These are phyloP conservation scores for Rhododendron kiyosumense DNA, from an alignment of 148 eudicot genomes.

Conservation along the genomic window DNA sequence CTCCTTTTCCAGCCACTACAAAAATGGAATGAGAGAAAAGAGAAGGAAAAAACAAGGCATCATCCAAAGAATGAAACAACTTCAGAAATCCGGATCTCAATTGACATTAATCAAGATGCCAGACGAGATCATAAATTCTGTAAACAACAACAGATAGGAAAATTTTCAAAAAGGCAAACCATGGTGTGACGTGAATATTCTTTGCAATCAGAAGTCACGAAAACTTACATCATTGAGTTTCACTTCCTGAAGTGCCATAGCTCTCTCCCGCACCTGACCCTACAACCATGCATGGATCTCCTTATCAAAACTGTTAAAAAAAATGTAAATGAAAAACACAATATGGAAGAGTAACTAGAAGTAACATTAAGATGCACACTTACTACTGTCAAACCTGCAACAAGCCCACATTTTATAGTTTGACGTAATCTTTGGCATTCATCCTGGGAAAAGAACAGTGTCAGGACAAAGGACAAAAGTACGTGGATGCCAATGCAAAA, in stretches of 20 bases:
- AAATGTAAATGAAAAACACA: background rate
- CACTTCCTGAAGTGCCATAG: conserved; percentile 63
- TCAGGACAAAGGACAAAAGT: conserved; percentile 12
- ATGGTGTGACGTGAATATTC: background rate
- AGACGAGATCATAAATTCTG: background rate
- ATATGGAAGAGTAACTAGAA: background rate
- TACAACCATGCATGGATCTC: conserved; percentile 23
- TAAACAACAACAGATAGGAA: background rate
- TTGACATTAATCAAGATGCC: background rate
- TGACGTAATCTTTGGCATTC: conserved; percentile 86
- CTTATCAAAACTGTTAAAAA: background rate
- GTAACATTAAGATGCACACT: conserved; percentile 18
- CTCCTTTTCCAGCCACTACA: conserved; percentile 74
- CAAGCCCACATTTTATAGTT: conserved; percentile 85
- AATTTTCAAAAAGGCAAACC: background rate
- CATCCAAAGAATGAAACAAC: conserved; percentile 7
- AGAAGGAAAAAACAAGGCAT: conserved; percentile 3
- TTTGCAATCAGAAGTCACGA: conserved; percentile 3
- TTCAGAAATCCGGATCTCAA: conserved; percentile 1
- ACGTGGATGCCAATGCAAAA: background rate
- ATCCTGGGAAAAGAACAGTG: conserved; percentile 46
- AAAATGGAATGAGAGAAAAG: background rate
- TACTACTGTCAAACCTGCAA: conserved; percentile 80
- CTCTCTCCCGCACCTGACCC: conserved; percentile 88
- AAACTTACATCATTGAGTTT: conserved; percentile 70